Base-by-base conservation (phyloP, 805 yeast species). In the Myxozyma udenii region DNA sequence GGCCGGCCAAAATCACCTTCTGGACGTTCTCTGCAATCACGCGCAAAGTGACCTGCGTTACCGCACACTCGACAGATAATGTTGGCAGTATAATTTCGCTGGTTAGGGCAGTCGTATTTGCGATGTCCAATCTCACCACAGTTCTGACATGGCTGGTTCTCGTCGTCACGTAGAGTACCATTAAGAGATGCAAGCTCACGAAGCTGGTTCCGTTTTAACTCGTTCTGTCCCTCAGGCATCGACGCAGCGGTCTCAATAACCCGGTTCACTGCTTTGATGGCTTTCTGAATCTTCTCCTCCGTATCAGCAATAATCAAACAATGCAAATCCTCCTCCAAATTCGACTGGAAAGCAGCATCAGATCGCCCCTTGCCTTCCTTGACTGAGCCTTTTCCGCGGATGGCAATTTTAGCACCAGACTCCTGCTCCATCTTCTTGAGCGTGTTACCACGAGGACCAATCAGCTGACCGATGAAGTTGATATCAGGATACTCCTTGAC, bases 361-460 rank as follows among this genome's bases (percentile, higher is more conserved):
- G 74, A 64, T 0, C 78, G 70, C 51, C 78, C 78, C 66, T 82
- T 85, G 28, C 98, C 98, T 64, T 87, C 95, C 64, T 91, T 91
- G 18, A 89, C 95, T 1, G 97, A 90, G 0, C 99, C 99, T 61
- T 85, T 83, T 24, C 99, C 99, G 61, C 99, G 76, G 44, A 93
- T 86, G 2, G 90, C 95, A 53, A 93, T 84, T 59, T 78, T 80
- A 16, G 98, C 96, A 0, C 96, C 96, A 36, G 95, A 84, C 44
- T 84, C 82, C 25, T 79, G 82, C 65, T 91, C 95, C 68, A 95
- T 71, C 61, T 80, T 79, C 54, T 86, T 79, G 61, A 91, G 70
- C 0, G 96, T 91, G 62, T 85, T 84, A 22, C 98, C 99, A 73
- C 99, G 82, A 28, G 99, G 98, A 0, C 99, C 99, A 44, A 93